These are phyloP conservation scores for Candida sp. DNA, from an alignment of 1,139 yeast genomes.

Conservation along the genomic window DNA sequence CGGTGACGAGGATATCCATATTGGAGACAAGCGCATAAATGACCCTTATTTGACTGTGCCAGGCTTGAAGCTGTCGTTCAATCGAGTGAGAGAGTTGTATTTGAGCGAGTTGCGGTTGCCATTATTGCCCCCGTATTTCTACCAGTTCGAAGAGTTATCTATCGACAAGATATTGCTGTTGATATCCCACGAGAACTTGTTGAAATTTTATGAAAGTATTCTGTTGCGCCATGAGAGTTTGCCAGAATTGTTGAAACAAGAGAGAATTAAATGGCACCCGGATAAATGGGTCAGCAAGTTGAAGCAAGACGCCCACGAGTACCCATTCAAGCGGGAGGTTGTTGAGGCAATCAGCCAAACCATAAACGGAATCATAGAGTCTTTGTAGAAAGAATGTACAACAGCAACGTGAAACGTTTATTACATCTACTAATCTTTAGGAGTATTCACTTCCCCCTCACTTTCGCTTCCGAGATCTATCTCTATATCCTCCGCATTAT, in stretches of 20 bases:
- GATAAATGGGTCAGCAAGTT: slow-evolving; percentile 50
- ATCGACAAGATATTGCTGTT: slow-evolving; percentile 21
- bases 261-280: slow-evolving; percentile 73
- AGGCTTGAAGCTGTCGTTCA: background rate
- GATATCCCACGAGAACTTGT: slow-evolving; percentile 25
- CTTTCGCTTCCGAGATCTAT: slow-evolving; percentile 32
- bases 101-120: slow-evolving; percentile 23
- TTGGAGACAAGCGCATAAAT: slow-evolving; percentile 45
- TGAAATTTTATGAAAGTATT: slow-evolving; percentile 31
- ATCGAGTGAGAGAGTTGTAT: slow-evolving; percentile 16
- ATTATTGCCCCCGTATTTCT: slow-evolving; percentile 19
- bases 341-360: slow-evolving; percentile 36
- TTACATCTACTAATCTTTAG: slow-evolving; percentile 12
- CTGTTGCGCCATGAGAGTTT: slow-evolving; percentile 17
- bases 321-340: slow-evolving; percentile 24
- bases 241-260: slow-evolving; percentile 42
- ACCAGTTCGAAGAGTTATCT: slow-evolving; percentile 6
- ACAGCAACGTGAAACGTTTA: background rate
- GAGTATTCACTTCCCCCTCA: slow-evolving; percentile 42
- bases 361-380: slow-evolving; percentile 30
- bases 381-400: slow-evolving; percentile 1
- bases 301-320: slow-evolving; percentile 2
- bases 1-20: slow-evolving; percentile 31
- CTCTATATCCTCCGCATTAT: slow-evolving; percentile 33
- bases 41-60: slow-evolving; percentile 39